phyloP scores from a whole-genome alignment of 371 early-diverging fungal species.

The Haplosporangium sp. region DNA sequence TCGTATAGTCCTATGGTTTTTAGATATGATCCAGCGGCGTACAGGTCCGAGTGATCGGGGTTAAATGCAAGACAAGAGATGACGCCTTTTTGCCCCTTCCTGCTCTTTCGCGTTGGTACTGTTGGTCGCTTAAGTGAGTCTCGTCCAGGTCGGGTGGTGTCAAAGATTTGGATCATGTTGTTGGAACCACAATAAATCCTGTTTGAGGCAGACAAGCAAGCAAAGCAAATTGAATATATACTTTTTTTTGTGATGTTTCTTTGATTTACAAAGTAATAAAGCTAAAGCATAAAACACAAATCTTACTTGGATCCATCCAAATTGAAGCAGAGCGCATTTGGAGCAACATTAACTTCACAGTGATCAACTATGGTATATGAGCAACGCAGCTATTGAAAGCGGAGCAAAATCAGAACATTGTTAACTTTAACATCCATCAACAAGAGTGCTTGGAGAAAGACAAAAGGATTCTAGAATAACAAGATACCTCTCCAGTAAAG shows the following conservation, averaged over 20 bases:
- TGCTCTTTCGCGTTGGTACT: conserved; percentile 68
- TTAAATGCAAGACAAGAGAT: conserved; percentile 76
- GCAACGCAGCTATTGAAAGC: conserved; percentile 58
- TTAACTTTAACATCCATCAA: too few relatives aligned
- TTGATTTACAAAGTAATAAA: neutral
- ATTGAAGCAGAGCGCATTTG: conserved; percentile 72
- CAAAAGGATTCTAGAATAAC: too few relatives aligned
- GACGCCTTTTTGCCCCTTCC: conserved; percentile 77
- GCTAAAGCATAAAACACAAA: neutral
- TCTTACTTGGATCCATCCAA: conserved; percentile 74
- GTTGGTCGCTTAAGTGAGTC: conserved; percentile 63
- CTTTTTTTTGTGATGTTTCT: neutral
- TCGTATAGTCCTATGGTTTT: conserved; percentile 77
- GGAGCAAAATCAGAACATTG: neutral
- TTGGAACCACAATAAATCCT: conserved; percentile 79
- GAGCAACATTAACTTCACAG: conserved; percentile 73
- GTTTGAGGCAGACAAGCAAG: neutral
- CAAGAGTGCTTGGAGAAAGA: too few relatives aligned
- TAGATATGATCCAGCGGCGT: conserved; percentile 77
- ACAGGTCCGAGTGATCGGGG: conserved; percentile 72
- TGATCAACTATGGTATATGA: conserved; percentile 75
- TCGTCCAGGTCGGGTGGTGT: conserved; percentile 67
- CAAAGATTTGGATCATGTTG: conserved; percentile 78
- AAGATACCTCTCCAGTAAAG: conserved; percentile 65
- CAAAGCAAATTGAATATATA: neutral